These are phyloP conservation scores for Populus euphratica DNA, from an alignment of 345 rosid species.

Conservation along the genomic window DNA sequence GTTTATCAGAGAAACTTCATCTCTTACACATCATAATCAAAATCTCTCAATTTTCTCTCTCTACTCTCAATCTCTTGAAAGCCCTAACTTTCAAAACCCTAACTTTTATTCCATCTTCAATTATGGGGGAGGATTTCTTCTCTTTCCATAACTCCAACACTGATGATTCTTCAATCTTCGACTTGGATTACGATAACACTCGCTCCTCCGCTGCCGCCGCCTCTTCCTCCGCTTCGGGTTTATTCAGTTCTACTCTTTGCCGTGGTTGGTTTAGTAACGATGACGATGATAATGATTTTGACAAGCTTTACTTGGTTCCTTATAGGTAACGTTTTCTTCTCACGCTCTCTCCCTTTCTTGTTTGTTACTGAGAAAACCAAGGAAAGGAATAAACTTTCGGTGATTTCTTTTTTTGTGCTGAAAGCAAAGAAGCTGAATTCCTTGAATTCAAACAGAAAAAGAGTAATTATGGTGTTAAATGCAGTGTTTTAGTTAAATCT, in stretches of 20 bases:
- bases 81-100: conserved; percentile 9
- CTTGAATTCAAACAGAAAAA: too few relatives aligned
- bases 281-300: conserved; percentile 9
- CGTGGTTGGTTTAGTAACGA: neutral
- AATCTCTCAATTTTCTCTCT: conserved; percentile 13
- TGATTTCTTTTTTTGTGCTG: neutral
- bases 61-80: conserved; percentile 10
- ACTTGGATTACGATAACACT: conserved; percentile 4
- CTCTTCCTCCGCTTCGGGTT: neutral
- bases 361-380: neutral
- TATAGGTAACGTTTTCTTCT: conserved; percentile 6
- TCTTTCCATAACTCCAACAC: neutral
- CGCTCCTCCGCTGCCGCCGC: neutral
- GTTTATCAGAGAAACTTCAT: conserved; percentile 1
- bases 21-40: conserved; percentile 4
- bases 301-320: conserved; percentile 21
- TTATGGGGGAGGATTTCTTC: conserved; percentile 11
- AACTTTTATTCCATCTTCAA: neutral
- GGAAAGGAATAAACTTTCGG: too few relatives aligned
- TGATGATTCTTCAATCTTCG: conserved; percentile 6
- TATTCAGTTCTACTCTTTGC: neutral
- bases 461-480: neutral
- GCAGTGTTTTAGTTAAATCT: neutral
- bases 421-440: too few relatives aligned
- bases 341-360: neutral